A percentile compares a stretch with the other conserved stretches of the same genome.
These are phyloP conservation scores for Eucommia ulmoides DNA, from an alignment of 257 asterid genomes.

Conservation along the genomic window DNA sequence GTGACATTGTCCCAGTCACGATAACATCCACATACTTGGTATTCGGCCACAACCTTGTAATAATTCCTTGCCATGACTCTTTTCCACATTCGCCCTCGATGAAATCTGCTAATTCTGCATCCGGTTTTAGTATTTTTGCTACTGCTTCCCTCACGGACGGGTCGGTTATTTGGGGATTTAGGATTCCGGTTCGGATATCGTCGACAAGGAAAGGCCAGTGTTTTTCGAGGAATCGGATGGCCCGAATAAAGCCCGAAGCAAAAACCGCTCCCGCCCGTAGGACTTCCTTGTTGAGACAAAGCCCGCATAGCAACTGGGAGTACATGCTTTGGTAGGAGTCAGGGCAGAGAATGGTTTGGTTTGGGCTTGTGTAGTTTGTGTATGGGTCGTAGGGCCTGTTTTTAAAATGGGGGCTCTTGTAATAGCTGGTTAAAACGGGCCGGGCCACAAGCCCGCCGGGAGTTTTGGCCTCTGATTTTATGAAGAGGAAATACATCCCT, in stretches of 20 bases:
- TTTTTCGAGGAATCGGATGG: slow-evolving; percentile 27
- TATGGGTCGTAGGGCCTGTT: slow-evolving; percentile 22
- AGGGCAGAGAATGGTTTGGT: slow-evolving; percentile 23
- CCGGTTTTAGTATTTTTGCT: slow-evolving; percentile 20
- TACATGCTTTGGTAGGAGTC: slow-evolving; percentile 39
- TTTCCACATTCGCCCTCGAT: slow-evolving; percentile 21
- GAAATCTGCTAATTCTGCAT: slow-evolving; percentile 22
- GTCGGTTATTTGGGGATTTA: slow-evolving; percentile 17
- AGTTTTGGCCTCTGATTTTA: slow-evolving; percentile 24
- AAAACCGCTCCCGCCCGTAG: slow-evolving; percentile 30
- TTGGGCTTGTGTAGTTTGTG: slow-evolving; percentile 36
- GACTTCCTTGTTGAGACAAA: slow-evolving; percentile 19
- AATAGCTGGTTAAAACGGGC: slow-evolving; percentile 28
- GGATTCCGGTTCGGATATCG: slow-evolving; percentile 24
- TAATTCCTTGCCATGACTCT: slow-evolving; percentile 30
- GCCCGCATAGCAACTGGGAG: slow-evolving; percentile 38
- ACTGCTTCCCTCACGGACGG: slow-evolving; percentile 21
- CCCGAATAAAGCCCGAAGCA: slow-evolving; percentile 34
- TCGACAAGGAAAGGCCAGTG: slow-evolving; percentile 23
- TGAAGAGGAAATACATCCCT: slow-evolving; percentile 26
- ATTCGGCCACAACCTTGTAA: slow-evolving; percentile 28
- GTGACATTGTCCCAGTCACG: slow-evolving; percentile 36
- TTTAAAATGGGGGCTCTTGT: slow-evolving; percentile 22
- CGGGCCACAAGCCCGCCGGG: slow-evolving; percentile 31
- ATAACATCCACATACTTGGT: slow-evolving; percentile 30